Conservation (phyloP, 805 yeast genomes). For the Candida silvicultrix region DNA sequence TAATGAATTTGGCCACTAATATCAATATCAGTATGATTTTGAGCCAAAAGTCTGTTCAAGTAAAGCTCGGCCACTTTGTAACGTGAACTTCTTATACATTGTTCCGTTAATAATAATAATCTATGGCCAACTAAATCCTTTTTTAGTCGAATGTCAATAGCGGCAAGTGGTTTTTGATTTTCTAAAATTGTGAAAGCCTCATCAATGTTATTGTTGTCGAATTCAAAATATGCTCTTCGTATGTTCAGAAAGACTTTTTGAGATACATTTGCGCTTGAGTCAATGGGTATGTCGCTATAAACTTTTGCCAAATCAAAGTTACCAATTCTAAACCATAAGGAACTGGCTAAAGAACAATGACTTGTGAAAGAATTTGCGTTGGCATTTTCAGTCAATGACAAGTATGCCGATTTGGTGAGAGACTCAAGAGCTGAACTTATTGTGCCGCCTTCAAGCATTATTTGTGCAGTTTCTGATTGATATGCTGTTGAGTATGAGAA, state of each 20-base stretch:
- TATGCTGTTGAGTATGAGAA: conserved; percentile 49
- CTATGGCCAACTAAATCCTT: conserved; percentile 35
- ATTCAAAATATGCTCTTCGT: conserved; percentile 32
- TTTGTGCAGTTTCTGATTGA: conserved; percentile 55
- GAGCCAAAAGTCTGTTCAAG: conserved; percentile 17
- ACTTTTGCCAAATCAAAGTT: conserved; percentile 37
- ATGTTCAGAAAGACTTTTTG: conserved; percentile 35
- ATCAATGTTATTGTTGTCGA: conserved; percentile 34
- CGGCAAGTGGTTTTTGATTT: conserved; percentile 20
- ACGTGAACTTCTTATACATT: conserved; percentile 21
- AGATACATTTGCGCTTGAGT: conserved; percentile 28
- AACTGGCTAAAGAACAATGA: conserved; percentile 37
- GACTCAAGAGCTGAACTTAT: conserved; percentile 45
- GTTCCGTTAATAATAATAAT: conserved; percentile 31
- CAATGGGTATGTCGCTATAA: conserved; percentile 42
- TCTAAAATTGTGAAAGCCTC: conserved; percentile 31
- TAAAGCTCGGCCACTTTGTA: conserved; percentile 20
- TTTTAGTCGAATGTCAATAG: conserved; percentile 22
- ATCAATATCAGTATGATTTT: conserved; percentile 21
- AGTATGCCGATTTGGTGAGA: conserved; percentile 46
- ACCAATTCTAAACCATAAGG: conserved; percentile 50
- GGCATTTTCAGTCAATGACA: conserved; percentile 43
- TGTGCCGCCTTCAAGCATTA: conserved; percentile 45
- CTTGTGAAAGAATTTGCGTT: conserved; percentile 29
- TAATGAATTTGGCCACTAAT: conserved; percentile 22